phyloP scores from a whole-genome alignment of 257 asterid genomes.

The Nicotiana obtusifolia region DNA sequence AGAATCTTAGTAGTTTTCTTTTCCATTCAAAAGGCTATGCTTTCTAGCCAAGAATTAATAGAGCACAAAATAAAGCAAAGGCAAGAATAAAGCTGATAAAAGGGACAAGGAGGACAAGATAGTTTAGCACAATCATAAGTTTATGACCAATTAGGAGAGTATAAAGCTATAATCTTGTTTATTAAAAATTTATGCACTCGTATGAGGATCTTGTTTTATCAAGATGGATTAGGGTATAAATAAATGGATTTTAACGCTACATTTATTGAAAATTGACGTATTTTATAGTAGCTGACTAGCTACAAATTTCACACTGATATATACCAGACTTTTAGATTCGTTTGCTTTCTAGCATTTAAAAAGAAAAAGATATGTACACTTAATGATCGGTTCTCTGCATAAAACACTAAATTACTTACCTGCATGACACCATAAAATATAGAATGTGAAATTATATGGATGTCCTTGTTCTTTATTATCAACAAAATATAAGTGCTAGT shows the following conservation, averaged over 20 bases:
- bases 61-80: slow-evolving; percentile 13
- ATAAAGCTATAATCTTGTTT: not conserved
- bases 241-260: not conserved
- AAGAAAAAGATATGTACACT: too few relatives aligned
- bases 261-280: not conserved
- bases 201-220: not conserved
- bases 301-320: not conserved
- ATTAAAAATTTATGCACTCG: not conserved
- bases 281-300: not conserved
- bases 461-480: too few relatives aligned
- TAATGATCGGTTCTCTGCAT: not conserved
- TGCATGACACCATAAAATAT: too few relatives aligned
- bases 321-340: not conserved
- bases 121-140: not conserved
- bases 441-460: too few relatives aligned
- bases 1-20: slow-evolving; percentile 16
- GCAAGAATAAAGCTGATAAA: slow-evolving; percentile 20
- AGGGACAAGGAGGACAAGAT: not conserved
- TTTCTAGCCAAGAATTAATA: slow-evolving; percentile 9
- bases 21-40: slow-evolving; percentile 12
- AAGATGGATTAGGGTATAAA: not conserved
- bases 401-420: not conserved
- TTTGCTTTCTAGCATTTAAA: not conserved
- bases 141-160: not conserved
- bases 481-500: too few relatives aligned